Conservation (phyloP, 805 yeast genomes). For the Kuraishia cidri region DNA sequence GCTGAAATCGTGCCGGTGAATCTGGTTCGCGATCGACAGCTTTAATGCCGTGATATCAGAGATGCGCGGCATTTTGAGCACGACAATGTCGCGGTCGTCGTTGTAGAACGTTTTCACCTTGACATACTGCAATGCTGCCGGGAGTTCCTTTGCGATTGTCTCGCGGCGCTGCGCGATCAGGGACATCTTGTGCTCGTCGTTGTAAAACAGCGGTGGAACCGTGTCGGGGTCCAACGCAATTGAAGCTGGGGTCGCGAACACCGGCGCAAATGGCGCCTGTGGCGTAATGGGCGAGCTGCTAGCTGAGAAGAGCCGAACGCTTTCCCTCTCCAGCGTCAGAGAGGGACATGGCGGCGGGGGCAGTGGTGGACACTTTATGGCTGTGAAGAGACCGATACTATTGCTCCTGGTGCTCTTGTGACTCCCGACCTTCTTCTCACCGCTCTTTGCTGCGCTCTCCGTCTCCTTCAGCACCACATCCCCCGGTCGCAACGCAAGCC, state of each 20-base stretch:
- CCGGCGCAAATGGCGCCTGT: background rate
- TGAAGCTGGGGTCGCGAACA: background rate
- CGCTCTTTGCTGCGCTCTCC: too few relatives aligned
- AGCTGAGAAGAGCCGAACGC: background rate
- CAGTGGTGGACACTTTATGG: too few relatives aligned
- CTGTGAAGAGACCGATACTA: too few relatives aligned
- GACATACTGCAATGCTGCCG: background rate
- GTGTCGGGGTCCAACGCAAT: background rate
- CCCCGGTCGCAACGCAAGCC: too few relatives aligned
- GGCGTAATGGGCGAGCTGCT: slow-evolving; percentile 2
- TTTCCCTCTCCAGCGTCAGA: slow-evolving; percentile 1
- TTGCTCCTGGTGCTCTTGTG: too few relatives aligned
- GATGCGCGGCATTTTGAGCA: slow-evolving; percentile 6
- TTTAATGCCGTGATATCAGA: slow-evolving; percentile 7
- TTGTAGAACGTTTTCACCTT: slow-evolving; percentile 2
- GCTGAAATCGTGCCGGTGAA: slow-evolving; percentile 4
- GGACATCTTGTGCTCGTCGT: background rate
- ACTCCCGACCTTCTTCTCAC: too few relatives aligned
- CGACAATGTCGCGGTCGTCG: slow-evolving; percentile 6
- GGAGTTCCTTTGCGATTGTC: background rate
- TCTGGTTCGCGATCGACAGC: slow-evolving; percentile 5
- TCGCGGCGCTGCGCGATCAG: background rate
- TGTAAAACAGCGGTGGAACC: background rate
- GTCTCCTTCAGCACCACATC: too few relatives aligned
- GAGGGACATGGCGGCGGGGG: too few relatives aligned